phyloP scores from a whole-genome alignment of 1,284 basidiomycete species.

The Rhizoctonia solani region DNA sequence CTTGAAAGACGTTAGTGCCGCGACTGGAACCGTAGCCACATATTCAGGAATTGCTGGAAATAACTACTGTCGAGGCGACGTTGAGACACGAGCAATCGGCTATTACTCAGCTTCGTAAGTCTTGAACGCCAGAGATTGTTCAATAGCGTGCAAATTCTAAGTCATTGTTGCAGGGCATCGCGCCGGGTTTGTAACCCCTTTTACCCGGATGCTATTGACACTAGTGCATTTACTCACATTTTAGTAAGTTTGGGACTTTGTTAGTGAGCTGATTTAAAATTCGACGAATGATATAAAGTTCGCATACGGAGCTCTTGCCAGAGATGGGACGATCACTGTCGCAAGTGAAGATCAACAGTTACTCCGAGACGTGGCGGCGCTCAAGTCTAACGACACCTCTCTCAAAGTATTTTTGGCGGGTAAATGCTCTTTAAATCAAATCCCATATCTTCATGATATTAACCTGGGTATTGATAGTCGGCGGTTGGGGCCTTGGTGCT shows the following conservation, averaged over 20 bases:
- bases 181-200: conserved; percentile 21
- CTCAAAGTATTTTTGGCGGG: background rate
- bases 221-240: conserved; percentile 13
- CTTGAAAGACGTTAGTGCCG: conserved; percentile 32
- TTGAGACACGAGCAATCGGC: conserved; percentile 15
- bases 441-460: background rate
- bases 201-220: conserved; percentile 14
- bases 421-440: background rate
- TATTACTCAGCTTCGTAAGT: conserved; percentile 33
- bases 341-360: conserved; percentile 17
- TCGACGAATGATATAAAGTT: background rate
- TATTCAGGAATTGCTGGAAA: conserved; percentile 22
- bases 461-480: background rate
- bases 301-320: conserved; percentile 23
- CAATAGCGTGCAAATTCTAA: background rate
- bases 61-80: conserved; percentile 21
- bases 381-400: background rate
- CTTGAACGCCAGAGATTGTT: background rate
- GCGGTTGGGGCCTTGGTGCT: conserved; percentile 33
- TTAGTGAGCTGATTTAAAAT: background rate
- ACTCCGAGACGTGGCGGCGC: conserved; percentile 4
- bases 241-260: background rate
- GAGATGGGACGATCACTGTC: conserved; percentile 32
- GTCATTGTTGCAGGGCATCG: conserved; percentile 3
- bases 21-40: background rate